A percentile compares a stretch with the other conserved stretches of the same genome.
Conservation (phyloP, 2,329 filamentous ascomycete species). For the Daldinia eschscholtzii region DNA sequence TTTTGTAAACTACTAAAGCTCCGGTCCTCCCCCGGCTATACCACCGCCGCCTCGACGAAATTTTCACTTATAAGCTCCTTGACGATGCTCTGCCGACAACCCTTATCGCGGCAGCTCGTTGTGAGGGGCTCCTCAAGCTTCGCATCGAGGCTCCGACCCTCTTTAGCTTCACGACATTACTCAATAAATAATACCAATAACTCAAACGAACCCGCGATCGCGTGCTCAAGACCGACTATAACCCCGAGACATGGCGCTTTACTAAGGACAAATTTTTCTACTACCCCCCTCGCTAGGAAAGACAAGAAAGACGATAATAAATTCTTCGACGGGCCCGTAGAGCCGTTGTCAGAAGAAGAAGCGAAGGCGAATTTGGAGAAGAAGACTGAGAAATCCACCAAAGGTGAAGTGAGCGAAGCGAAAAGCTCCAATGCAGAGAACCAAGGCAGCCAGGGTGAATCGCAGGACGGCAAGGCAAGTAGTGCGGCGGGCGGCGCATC, state of each 20-base stretch:
- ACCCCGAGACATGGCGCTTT: constrained; percentile 22
- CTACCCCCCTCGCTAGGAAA: constrained; percentile 54
- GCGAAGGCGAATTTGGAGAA: constrained; percentile 64
- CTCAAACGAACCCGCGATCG: constrained; percentile 39
- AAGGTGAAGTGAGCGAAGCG: constrained; percentile 62
- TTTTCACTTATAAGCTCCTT: constrained; percentile 30
- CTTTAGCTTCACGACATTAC: constrained; percentile 44
- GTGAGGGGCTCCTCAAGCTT: constrained; percentile 44
- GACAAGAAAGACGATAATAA: constrained; percentile 60
- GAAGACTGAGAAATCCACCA: constrained; percentile 59
- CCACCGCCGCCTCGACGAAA: constrained; percentile 38
- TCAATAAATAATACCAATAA: constrained; percentile 45
- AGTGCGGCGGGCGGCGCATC: constrained; percentile 69
- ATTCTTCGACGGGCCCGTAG: constrained; percentile 65
- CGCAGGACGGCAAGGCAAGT: constrained; percentile 68
- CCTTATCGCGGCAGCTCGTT: constrained; percentile 50
- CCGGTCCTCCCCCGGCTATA: constrained; percentile 24
- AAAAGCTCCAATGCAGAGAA: constrained; percentile 60
- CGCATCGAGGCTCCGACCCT: constrained; percentile 42
- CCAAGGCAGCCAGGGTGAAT: constrained; percentile 54
- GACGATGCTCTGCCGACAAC: constrained; percentile 54
- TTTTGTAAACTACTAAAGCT: constrained; percentile 3
- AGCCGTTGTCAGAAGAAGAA: constrained; percentile 67
- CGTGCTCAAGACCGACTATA: constrained; percentile 41
- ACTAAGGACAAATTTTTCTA: constrained; percentile 54